A percentile compares a stretch with the other conserved stretches of the same genome.
Evolutionary conservation across 441 rosid genomes (phyloP).

Genomic region (Omphalea diandra): DNA sequence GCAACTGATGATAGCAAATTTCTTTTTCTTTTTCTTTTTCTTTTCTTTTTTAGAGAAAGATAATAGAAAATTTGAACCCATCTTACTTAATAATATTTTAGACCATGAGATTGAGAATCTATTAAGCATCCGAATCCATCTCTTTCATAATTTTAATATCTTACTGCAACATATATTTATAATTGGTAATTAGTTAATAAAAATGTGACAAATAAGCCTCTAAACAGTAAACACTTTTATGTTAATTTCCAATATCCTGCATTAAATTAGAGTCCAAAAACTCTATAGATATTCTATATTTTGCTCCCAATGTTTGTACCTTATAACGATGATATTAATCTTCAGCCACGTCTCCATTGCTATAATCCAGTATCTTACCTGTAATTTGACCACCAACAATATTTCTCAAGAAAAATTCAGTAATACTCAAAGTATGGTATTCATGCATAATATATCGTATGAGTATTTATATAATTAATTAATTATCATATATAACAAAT

Average conservation of each 20-base stretch:
- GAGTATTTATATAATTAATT: too few relatives aligned
- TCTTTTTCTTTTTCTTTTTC: too few relatives aligned
- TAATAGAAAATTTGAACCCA: neutral
- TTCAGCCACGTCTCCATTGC: slow-evolving; percentile 8
- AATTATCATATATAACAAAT: too few relatives aligned
- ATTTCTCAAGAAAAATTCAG: neutral
- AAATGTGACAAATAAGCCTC: neutral
- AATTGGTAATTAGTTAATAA: too few relatives aligned
- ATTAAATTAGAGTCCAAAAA: neutral
- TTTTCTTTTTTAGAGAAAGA: too few relatives aligned
- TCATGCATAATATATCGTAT: too few relatives aligned
- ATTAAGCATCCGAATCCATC: neutral
- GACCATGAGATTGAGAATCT: slow-evolving; percentile 15
- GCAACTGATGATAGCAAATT: too few relatives aligned
- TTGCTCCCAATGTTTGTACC: neutral
- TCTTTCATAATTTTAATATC: slow-evolving; percentile 10
- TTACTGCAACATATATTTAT: neutral
- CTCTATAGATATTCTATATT: too few relatives aligned
- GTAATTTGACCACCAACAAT: neutral
- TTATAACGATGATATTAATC: slow-evolving; percentile 4
- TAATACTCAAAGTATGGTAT: too few relatives aligned
- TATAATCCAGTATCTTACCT: neutral
- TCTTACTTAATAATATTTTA: slow-evolving; percentile 4
- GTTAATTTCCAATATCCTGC: neutral
- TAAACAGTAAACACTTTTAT: neutral